phyloP scores from a whole-genome alignment of 2,329 filamentous ascomycete genomes.

The Phaeosphaeria sp. region DNA sequence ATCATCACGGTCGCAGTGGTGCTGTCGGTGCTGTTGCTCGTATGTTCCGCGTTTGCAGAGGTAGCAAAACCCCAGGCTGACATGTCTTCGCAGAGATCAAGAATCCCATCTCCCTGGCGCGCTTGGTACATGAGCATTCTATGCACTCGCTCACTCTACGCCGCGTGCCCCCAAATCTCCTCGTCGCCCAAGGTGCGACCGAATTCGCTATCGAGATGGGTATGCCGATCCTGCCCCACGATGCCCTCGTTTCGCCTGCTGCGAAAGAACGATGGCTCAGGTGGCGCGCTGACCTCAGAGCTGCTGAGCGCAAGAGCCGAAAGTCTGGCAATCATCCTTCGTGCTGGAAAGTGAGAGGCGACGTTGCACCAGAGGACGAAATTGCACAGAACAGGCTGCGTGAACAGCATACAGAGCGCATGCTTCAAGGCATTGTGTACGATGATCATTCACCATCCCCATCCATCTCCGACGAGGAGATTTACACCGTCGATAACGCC shows the following conservation, averaged over 20 bases:
- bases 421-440: constrained; percentile 27
- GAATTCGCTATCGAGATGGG: constrained; percentile 85
- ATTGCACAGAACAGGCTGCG: constrained; percentile 42
- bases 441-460: constrained; percentile 27
- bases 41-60: constrained; percentile 57
- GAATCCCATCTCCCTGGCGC: constrained; percentile 89
- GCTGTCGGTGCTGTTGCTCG: constrained; percentile 90
- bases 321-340: constrained; percentile 38
- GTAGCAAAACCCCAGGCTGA: constrained; percentile 19
- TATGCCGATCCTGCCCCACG: constrained; percentile 75
- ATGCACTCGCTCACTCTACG: constrained; percentile 79
- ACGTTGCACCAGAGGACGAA: constrained; percentile 37
- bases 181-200: constrained; percentile 84
- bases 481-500: constrained; percentile 16
- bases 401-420: constrained; percentile 46
- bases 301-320: constrained; percentile 60
- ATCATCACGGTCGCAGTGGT: constrained; percentile 88
- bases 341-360: constrained; percentile 32
- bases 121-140: constrained; percentile 79
- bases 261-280: constrained; percentile 79
- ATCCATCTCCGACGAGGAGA: constrained; percentile 25
- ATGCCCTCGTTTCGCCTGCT: constrained; percentile 79
- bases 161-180: constrained; percentile 89
- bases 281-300: constrained; percentile 76
- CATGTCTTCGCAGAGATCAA: constrained; percentile 71